phyloP scores from a whole-genome alignment of 1,284 basidiomycete species.

The Apiotrichum domesticum region DNA sequence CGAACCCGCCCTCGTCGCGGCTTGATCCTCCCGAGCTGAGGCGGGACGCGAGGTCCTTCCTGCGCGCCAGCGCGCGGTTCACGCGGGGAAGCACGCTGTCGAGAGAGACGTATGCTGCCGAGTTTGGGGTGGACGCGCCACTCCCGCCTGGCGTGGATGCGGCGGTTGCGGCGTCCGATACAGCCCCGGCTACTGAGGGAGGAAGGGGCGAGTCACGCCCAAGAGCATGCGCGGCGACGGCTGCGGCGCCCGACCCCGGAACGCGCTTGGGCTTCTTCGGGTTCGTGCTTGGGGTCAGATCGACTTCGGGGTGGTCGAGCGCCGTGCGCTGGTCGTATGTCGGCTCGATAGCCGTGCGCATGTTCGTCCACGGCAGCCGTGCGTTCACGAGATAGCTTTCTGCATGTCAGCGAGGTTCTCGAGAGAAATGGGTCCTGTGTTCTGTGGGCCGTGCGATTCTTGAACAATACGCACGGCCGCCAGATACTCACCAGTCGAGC shows the following conservation, averaged over 20 bases:
- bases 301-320: slow-evolving; percentile 13
- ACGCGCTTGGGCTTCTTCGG: not conserved
- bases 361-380: slow-evolving; percentile 30
- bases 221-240: not conserved
- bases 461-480: not conserved
- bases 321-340: slow-evolving; percentile 21
- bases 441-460: not conserved
- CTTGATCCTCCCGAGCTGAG: not conserved
- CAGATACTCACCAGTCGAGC: slow-evolving; percentile 35
- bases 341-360: slow-evolving; percentile 5
- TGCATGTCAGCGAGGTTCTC: slow-evolving; percentile 2
- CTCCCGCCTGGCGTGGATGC: not conserved
- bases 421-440: no score
- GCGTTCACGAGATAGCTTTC: slow-evolving; percentile 37
- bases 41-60: not conserved
- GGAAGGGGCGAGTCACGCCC: not conserved
- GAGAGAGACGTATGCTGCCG: slow-evolving; percentile 13
- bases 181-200: not conserved
- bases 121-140: slow-evolving; percentile 12
- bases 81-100: slow-evolving; percentile 11
- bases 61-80: slow-evolving; percentile 1
- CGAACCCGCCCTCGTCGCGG: not conserved
- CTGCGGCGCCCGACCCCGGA: not conserved
- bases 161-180: slow-evolving; percentile 8
- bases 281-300: slow-evolving; percentile 17